These are phyloP conservation scores for Suillus americanus DNA, from an alignment of 768 basidiomycete species.

Conservation along the genomic window DNA sequence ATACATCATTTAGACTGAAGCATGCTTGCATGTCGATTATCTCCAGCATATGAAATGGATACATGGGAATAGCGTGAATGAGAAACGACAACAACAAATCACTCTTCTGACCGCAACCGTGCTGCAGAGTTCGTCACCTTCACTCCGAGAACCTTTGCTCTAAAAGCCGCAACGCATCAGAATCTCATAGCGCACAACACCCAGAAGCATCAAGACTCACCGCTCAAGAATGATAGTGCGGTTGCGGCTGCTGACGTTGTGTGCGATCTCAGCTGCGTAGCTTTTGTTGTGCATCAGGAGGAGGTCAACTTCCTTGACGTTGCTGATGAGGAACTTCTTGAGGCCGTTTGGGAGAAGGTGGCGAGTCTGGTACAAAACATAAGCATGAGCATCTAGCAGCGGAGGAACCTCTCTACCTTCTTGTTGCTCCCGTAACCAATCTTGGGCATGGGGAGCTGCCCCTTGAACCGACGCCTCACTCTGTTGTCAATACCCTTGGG, in stretches of 20 bases:
- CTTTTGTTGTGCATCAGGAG: slow-evolving; percentile 98
- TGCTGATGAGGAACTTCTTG: slow-evolving; percentile 95
- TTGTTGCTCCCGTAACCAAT: slow-evolving; percentile 79
- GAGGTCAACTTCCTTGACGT: slow-evolving; percentile 90
- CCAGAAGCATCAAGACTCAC: slow-evolving; percentile 37
- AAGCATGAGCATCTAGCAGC: background rate
- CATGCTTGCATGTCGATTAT: slow-evolving; percentile 50
- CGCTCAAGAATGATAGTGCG: slow-evolving; percentile 88
- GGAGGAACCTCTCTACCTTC: slow-evolving; percentile 53
- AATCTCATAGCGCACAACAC: background rate
- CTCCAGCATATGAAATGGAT: slow-evolving; percentile 51
- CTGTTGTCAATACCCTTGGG: slow-evolving; percentile 99
- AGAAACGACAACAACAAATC: slow-evolving; percentile 41
- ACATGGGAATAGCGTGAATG: slow-evolving; percentile 45
- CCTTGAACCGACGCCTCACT: slow-evolving; percentile 93
- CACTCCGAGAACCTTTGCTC: slow-evolving; percentile 82
- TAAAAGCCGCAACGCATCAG: slow-evolving; percentile 29
- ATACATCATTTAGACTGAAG: slow-evolving; percentile 31
- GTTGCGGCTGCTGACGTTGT: slow-evolving; percentile 95
- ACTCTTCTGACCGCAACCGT: slow-evolving; percentile 94
- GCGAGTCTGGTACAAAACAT: slow-evolving; percentile 58
- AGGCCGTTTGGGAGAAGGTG: slow-evolving; percentile 95
- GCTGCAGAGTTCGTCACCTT: slow-evolving; percentile 94
- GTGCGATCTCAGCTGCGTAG: slow-evolving; percentile 95
- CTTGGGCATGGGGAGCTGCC: slow-evolving; percentile 94